Evolutionary conservation across 352 stramenopile genomes (phyloP), one percentile per base, ranked within the genome.

Genomic region (Blastocystis sp.): DNA sequence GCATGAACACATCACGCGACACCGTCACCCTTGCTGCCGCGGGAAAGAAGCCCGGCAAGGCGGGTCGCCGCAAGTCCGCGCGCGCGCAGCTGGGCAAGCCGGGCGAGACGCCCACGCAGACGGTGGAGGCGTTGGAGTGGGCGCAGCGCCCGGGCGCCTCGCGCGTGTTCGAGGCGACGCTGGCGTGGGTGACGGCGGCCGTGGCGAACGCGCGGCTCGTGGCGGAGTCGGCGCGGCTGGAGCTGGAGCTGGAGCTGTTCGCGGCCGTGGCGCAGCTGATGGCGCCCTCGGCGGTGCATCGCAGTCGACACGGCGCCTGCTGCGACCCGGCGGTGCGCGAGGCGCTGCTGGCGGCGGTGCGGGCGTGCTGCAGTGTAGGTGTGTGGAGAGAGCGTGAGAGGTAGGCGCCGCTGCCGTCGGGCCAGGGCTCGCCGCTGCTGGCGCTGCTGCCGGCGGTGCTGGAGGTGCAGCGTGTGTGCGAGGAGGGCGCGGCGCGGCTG

Each of bases 181-280:
- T 68, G 34, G n/a, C n/a, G 66, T 76, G 28, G 48, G 66, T 76
- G 66, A 60, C 3, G 1, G 54, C 38, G 14, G 6, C 69, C 9
- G 4, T 84, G 17, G 4, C 24, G 3, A 19, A 64, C 3, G 38
- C 54, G 3, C 74, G 74, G 19, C 70, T 66, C 34, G 7, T 84
- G 4, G 28, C 10, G 19, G 21, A 70, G 38, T 28, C 43, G n/a
- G 52, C 28, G 19, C 45, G 34, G 0, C 61, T 84, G 24, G 74
- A 68, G 19, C 40, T 84, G 10, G 54, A 84, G 14, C 74, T 84
- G 34, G 74, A 84, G 61, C 52, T 84, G 24, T 84, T 84, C 74
- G 45, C 52, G 14, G 24, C 54, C 10, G 7, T 70, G 2, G 68
- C 74, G 11, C 74, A 45, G 38, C 40, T 64, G n/a, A 1, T 84